Base-by-base conservation (phyloP, 1,284 basidiomycete species). In the Xerocomus cyaneibrunnescens region DNA sequence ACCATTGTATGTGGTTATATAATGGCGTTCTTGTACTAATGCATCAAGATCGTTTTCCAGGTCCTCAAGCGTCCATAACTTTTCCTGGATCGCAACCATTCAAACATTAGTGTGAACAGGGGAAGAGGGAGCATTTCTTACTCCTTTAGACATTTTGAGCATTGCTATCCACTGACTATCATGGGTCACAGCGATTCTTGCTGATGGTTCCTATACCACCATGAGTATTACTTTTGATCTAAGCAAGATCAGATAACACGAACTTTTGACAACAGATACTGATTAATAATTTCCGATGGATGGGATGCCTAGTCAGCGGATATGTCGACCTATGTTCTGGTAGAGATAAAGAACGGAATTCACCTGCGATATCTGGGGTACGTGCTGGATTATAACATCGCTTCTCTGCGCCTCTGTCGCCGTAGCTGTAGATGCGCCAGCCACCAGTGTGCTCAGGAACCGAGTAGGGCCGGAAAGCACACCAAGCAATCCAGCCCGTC, bases 221-320 rank as follows among this genome's bases (percentile, higher is more conserved):
- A 9, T 4, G 19, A n/a, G 12, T 16, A n/a, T 16, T 5, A n/a
- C 17, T 21, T 28, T 3, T 5, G 27, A n/a, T 27, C 7, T 3
- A 36, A 14, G 16, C 2, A 10, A n/a, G 1, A 17, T 7, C 22
- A 3, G 17, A 17, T 1, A 3, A 9, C n/a, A n/a, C 16, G n/a
- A 7, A 31, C 52, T 25, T 52, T 52, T 8, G 1, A 16, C 9
- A 54, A 12, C 7, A 32, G 16, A 31, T 46, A 46, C 4, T 5
- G 38, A 25, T 46, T 54, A 17, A 53, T 52, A 6, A 42, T 12
- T 17, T 46, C 52, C 0, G 50, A 45, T 25, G 50, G 48, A 28
- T 54, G 43, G 21, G 10, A 28, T 7, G 8, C 23, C 46, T 49
- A 16, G 5, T 13, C 1, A 2, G 16, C 8, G 10, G 10, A 25